These are phyloP conservation scores for Pochonia chlamydosporia DNA, from an alignment of 2,329 filamentous ascomycete genomes.

Conservation along the genomic window DNA sequence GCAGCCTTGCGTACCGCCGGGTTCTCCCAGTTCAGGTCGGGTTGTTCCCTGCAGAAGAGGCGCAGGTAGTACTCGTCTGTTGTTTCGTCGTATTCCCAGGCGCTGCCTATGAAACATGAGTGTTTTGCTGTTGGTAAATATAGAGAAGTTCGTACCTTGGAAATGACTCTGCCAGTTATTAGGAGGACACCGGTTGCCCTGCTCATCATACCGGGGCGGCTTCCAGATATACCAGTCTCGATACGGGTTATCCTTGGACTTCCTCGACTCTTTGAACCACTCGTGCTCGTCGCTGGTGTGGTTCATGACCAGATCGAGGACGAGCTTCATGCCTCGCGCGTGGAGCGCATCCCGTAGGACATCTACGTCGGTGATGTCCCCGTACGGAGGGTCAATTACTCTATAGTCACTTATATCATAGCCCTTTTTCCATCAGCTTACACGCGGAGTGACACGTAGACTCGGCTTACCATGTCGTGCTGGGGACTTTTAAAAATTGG, in stretches of 20 bases:
- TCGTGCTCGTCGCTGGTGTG: constrained; percentile 56
- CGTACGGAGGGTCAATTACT: constrained; percentile 59
- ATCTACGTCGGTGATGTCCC: constrained; percentile 62
- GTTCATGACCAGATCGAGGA: constrained; percentile 70
- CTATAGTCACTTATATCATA: constrained; percentile 69
- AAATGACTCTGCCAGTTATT: constrained; percentile 49
- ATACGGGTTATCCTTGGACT: constrained; percentile 46
- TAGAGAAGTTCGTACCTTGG: constrained; percentile 20
- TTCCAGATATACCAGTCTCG: constrained; percentile 63
- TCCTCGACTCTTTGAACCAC: constrained; percentile 53
- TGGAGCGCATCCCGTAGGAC: constrained; percentile 55
- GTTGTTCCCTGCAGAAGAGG: constrained; percentile 65
- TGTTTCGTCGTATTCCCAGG: constrained; percentile 44
- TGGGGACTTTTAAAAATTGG: constrained; percentile 48
- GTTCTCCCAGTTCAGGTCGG: constrained; percentile 76
- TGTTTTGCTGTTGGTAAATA: not conserved
- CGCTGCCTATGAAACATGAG: constrained; percentile 16
- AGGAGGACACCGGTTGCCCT: constrained; percentile 55
- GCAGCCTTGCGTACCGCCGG: constrained; percentile 57
- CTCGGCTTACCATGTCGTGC: constrained; percentile 55
- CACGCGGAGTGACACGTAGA: not conserved
- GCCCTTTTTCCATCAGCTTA: constrained; percentile 30
- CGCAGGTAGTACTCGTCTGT: constrained; percentile 55
- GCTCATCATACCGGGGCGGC: constrained; percentile 46
- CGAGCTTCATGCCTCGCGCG: constrained; percentile 58